Evolutionary conservation across 345 rosid species (phyloP), one percentile per base, ranked within the genome.

Genomic region (Cardiospermum halicacabum): DNA sequence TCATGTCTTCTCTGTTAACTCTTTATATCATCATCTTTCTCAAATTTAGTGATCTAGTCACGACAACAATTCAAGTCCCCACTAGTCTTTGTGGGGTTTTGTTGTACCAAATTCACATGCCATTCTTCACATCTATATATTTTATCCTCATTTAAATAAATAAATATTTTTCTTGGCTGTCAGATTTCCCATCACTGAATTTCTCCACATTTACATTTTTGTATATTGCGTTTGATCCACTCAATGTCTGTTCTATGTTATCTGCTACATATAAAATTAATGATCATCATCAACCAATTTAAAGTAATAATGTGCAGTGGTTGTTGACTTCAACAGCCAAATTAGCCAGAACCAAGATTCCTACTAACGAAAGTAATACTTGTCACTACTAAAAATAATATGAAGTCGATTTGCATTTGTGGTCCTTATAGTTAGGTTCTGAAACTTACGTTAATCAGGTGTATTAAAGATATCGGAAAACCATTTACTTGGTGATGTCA

Each of bases 41-140:
- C 19, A 16, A 57, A 36, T 49, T 43, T 50, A 15, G 1, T 13
- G 1, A 53, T 19, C 49, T 15, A 43, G 40, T 65, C 42, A 22
- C 58, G 67, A 68, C 73, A 76, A 70, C 18, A 9, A 9, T 27
- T 61, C 3, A 26, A 45, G 72, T 62, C 70, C 75, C 81, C 73
- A 70, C 70, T n/a, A 37, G 59, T 49, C 55, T 72, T 54, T 30
- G 60, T 43, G 56, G 70, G 56, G 69, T 57, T 30, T 66, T 61
- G 64, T 36, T 57, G 71, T 18, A 48, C 56, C 60, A 36, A 56
- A 16, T 10, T 58, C 68, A 56, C 65, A 60, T 65, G 78, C 59
- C 7, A 24, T 43, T n/a, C 6, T 34, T 34, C 10, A 32, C 10
- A 5, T 34, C 10, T 34, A 34, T 34, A n/a, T 34, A 34, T 34